Conservation (phyloP, 495 filamentous ascomycete genomes). For the Chaetomium tenue region DNA sequence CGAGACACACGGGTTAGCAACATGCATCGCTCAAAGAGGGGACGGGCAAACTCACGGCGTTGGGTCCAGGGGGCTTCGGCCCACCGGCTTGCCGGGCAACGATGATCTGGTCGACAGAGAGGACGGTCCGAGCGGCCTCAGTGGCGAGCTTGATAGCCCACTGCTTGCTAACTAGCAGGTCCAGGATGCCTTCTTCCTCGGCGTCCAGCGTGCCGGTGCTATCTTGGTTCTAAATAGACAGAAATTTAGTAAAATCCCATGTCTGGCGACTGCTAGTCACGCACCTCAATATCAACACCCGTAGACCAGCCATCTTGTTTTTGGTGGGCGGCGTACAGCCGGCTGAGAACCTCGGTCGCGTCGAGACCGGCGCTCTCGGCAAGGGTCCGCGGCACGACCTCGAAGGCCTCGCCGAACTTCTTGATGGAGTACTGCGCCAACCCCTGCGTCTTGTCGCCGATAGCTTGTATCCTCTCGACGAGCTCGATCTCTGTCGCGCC, state of each 20-base stretch:
- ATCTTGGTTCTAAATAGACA: constrained; percentile 58
- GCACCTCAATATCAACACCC: constrained; percentile 86
- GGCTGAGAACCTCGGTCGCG: constrained; percentile 88
- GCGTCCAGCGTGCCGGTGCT: constrained; percentile 80
- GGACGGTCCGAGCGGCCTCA: constrained; percentile 87
- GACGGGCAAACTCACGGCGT: constrained; percentile 51
- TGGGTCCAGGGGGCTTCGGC: constrained; percentile 91
- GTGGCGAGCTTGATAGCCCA: constrained; percentile 97
- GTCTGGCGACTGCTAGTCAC: constrained; percentile 9
- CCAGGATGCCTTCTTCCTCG: constrained; percentile 85
- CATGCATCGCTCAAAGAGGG: not conserved
- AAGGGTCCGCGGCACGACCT: constrained; percentile 89
- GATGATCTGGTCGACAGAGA: constrained; percentile 99
- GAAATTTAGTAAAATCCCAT: constrained; percentile 16
- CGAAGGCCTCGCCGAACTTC: constrained; percentile 97
- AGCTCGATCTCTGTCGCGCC: constrained; percentile 96
- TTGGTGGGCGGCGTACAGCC: constrained; percentile 88
- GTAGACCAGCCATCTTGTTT: constrained; percentile 84
- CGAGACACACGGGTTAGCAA: constrained; percentile 30
- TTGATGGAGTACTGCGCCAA: constrained; percentile 92
- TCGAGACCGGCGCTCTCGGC: constrained; percentile 94
- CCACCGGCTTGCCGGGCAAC: constrained; percentile 96
- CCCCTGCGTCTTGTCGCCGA: constrained; percentile 87
- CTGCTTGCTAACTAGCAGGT: constrained; percentile 84
- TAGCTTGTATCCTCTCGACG: constrained; percentile 81